Percentiles rank a stretch among this genome's conserved stretches.
Evolutionary conservation across 371 early-diverging fungal species (phyloP).

Genomic region (Encephalitozoon cuniculi): DNA sequence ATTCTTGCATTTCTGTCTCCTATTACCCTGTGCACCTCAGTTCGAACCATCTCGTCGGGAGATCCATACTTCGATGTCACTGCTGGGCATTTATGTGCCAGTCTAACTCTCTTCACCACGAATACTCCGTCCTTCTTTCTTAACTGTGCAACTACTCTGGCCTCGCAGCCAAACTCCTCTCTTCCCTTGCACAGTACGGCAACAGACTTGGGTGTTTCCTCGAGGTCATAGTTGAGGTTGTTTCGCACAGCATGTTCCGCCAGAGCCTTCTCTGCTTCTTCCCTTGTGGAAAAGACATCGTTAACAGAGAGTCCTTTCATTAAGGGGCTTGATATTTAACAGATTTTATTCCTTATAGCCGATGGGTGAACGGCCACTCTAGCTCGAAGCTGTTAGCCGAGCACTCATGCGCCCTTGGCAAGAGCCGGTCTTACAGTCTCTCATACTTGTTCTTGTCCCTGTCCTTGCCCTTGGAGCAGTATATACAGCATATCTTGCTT

Average conservation of each 20-base stretch:
- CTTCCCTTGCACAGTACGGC: conserved; percentile 57
- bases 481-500: conserved; percentile 60
- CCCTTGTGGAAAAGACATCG: conserved; percentile 54
- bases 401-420: no score
- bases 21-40: conserved; percentile 25
- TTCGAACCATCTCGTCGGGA: conserved; percentile 34
- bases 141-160: conserved; percentile 45
- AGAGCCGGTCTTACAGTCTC: conserved; percentile 38
- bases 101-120: conserved; percentile 54
- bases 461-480: conserved; percentile 38
- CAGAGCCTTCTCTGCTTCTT: conserved; percentile 55
- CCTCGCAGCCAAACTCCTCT: conserved; percentile 56
- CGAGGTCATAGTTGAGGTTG: conserved; percentile 46
- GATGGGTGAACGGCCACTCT: background rate
- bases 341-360: background rate
- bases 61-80: conserved; percentile 14
- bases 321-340: conserved; percentile 19
- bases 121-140: conserved; percentile 53
- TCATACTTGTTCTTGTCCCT: conserved; percentile 51
- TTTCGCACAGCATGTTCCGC: conserved; percentile 45
- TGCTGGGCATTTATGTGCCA: conserved; percentile 57
- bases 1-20: conserved; percentile 26
- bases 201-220: conserved; percentile 45
- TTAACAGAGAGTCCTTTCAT: conserved; percentile 41
- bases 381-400: no score